Evolutionary conservation across 2,329 filamentous ascomycete species (phyloP), one percentile per base, ranked within the genome.

Genomic region (Exophiala aquamarina): DNA sequence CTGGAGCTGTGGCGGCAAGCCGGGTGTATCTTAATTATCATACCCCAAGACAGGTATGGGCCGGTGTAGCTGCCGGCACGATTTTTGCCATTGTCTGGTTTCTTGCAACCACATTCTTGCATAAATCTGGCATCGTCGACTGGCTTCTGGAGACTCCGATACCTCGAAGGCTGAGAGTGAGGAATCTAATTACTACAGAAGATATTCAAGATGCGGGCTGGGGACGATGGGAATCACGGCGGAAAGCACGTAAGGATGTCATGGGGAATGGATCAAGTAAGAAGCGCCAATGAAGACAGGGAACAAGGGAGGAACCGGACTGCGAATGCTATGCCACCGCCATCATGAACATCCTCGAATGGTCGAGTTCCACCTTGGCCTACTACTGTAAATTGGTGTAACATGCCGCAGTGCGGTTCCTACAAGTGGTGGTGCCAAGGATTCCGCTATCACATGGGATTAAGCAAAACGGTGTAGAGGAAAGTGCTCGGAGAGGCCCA

Each of bases 11-110:
- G 4, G 87, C 91, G 15, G 82, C 80, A 67, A 95, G 90, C 61
- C 79, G 93, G 44, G 79, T 95, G 35, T 98, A 98, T 64, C 74
- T 98, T 52, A 89, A 84, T 66, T 98, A 98, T 65, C 93, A 98
- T 69, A 96, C 92, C 1, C 76, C 81, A 29, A 84, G 78, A 61
- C 93, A 98, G 72, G 93, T 98, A 8, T 61, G 89, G n/a, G 87
- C 86, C 1, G 93, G 93, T 2, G 82, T 77, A 57, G 71, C 69
- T 8, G 88, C 87, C 1, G 93, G 93, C 0, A 71, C 78, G 1
- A 62, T 80, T 1, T 89, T 84, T 59, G 91, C 87, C 1, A 61
- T 87, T 2, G 76, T 71, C 1, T 98, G 93, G 93, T 98, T 95
- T 62, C 64, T 71, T 1, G 72, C 83, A 40, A 94, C 88, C 2